phyloP scores from a whole-genome alignment of 805 yeast genomes.

The Yamadazyma scolyti region DNA sequence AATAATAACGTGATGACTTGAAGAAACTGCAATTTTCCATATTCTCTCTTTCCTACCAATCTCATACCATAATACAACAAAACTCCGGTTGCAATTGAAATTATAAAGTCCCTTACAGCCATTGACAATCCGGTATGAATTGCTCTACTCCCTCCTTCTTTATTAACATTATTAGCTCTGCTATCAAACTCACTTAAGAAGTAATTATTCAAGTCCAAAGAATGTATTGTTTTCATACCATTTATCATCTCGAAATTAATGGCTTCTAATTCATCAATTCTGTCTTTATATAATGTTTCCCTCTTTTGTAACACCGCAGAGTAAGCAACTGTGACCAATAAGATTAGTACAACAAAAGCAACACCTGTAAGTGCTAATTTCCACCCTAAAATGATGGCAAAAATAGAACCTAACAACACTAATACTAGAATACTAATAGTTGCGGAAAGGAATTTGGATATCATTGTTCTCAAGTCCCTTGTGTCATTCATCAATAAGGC shows the following conservation, averaged over 20 bases:
- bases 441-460: conserved; percentile 59
- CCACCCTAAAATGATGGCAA: conserved; percentile 86
- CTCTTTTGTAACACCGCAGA: conserved; percentile 47
- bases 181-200: conserved; percentile 40
- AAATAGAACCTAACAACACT: conserved; percentile 57
- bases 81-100: conserved; percentile 63
- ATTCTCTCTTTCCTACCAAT: conserved; percentile 58
- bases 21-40: conserved; percentile 55
- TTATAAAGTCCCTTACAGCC: conserved; percentile 51
- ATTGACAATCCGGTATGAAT: conserved; percentile 64
- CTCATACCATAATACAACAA: conserved; percentile 77
- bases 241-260: conserved; percentile 48
- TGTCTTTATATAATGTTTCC: conserved; percentile 59
- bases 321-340: conserved; percentile 48
- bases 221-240: conserved; percentile 62
- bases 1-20: conserved; percentile 68
- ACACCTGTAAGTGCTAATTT: conserved; percentile 78
- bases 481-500: conserved; percentile 77
- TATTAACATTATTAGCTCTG: conserved; percentile 26
- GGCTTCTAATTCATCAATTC: conserved; percentile 53
- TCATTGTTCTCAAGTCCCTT: conserved; percentile 66
- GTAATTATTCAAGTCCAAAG: conserved; percentile 47
- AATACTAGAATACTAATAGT: conserved; percentile 51
- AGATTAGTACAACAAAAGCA: conserved; percentile 65
- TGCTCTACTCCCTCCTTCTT: conserved; percentile 50